phyloP scores from a whole-genome alignment of 2,329 filamentous ascomycete species.

The Byssothecium circinans region DNA sequence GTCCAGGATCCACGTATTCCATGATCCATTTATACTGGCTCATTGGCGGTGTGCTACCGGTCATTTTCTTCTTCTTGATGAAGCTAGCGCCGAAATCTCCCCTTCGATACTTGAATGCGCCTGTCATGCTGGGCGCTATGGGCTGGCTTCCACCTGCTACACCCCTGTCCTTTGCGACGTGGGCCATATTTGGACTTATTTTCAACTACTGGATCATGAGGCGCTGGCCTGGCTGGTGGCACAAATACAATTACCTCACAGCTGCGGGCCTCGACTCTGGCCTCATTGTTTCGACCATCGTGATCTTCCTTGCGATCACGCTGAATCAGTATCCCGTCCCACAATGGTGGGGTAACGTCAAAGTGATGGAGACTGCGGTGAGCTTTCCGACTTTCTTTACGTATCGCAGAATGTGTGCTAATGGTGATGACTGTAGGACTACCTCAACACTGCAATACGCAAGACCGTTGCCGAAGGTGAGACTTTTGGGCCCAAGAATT shows the following conservation, averaged over 20 bases:
- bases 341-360: conserved; percentile 64
- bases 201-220: conserved; percentile 71
- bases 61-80: conserved; percentile 64
- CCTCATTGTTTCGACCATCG: conserved; percentile 64
- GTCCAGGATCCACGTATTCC: conserved; percentile 60
- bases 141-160: conserved; percentile 62
- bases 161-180: conserved; percentile 70
- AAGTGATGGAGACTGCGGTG: conserved; percentile 49
- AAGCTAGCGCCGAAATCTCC: conserved; percentile 63
- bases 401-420: neutral
- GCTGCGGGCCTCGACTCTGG: conserved; percentile 72
- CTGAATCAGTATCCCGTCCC: conserved; percentile 60
- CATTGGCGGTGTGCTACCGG: conserved; percentile 63
- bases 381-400: neutral
- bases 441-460: conserved; percentile 19
- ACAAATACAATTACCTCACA: conserved; percentile 76
- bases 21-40: conserved; percentile 72
- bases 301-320: conserved; percentile 71
- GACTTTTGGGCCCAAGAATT: conserved; percentile 53
- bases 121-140: conserved; percentile 50
- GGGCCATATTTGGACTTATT: conserved; percentile 66
- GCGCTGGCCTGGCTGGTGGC: conserved; percentile 71
- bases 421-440: conserved; percentile 36
- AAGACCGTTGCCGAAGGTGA: conserved; percentile 25
- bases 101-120: conserved; percentile 68